These are phyloP conservation scores for Colletotrichum tamarilloi DNA, from an alignment of 2,329 filamentous ascomycete species.

Conservation along the genomic window DNA sequence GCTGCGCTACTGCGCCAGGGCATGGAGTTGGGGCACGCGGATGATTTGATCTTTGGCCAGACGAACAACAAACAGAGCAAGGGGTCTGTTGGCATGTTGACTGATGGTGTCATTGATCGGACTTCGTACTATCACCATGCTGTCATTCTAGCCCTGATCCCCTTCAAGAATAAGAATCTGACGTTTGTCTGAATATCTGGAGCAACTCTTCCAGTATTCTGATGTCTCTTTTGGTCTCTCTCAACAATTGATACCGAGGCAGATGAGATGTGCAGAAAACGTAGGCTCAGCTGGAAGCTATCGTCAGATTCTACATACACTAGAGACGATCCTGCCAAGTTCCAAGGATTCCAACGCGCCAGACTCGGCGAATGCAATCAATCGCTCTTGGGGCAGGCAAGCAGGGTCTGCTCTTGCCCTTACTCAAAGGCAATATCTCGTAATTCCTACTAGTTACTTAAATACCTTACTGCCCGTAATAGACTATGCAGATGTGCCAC, in stretches of 20 bases:
- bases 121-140: conserved; percentile 51
- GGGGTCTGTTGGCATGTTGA: conserved; percentile 54
- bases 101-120: conserved; percentile 49
- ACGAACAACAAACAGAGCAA: conserved; percentile 50
- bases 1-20: conserved; percentile 47
- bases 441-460: no score
- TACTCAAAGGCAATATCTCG: neutral
- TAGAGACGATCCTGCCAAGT: neutral
- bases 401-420: neutral
- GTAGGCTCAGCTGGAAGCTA: neutral
- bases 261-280: neutral
- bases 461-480: no score
- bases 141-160: conserved; percentile 53
- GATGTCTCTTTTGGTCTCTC: neutral
- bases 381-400: neutral
- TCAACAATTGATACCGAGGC: neutral
- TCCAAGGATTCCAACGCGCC: neutral
- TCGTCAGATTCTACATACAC: neutral
- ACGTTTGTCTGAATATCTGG: conserved; percentile 40
- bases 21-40: conserved; percentile 53
- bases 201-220: neutral
- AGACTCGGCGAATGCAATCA: neutral
- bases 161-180: conserved; percentile 49
- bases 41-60: conserved; percentile 50
- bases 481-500: no score